Evolutionary conservation across 371 early-diverging fungal genomes (phyloP), one percentile per base, ranked within the genome.

Genomic region (Encephalitozoon intestinalis): DNA sequence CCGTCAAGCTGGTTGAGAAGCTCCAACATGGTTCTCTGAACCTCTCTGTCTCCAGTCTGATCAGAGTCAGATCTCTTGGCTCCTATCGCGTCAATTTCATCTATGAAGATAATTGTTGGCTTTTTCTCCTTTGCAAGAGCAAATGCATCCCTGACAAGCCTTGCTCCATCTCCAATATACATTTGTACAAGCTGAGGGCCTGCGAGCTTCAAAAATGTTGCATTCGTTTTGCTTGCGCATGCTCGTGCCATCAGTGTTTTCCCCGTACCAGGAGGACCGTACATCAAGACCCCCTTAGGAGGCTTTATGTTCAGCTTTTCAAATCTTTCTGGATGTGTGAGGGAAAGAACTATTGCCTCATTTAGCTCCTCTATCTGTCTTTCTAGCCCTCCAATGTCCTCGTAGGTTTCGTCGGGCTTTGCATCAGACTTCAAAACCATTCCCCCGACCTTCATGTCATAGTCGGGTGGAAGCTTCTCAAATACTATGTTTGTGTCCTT

Each of bases 101-200:
- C 98, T 82, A 99, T 97, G 83, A 99, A 98, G 81, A 99, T 97
- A 82, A 99, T 98, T 21, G 97, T 91, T 2, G 99, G 99, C 26
- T 93, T 89, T 85, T 97, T 96, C 79, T 95, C 95, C 84, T 94
- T 94, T 21, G 98, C 98, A 67, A 97, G 84, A 25, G 90, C 91
- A 86, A 99, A 99, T 2, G 96, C 94, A 81, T 97, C 97, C 41
- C 99, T 90, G 9, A 99, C 96, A 71, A 97, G 87, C 80, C 94
- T 92, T 54, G 97, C 95, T 72, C 98, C 97, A 80, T 98, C 99
- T 79, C 98, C 99, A 79, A 97, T 96, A 85, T 95, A 97, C 97
- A 96, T 97, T 86, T 94, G 96, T 51, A 96, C 97, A 1, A 97
- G 89, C 81, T 95, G 94, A 23, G 98, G 95, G 0, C 97, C 98